Evolutionary conservation across 176 grass and related monocot species (phyloP).

Genomic region (Elaeis guineensis): DNA sequence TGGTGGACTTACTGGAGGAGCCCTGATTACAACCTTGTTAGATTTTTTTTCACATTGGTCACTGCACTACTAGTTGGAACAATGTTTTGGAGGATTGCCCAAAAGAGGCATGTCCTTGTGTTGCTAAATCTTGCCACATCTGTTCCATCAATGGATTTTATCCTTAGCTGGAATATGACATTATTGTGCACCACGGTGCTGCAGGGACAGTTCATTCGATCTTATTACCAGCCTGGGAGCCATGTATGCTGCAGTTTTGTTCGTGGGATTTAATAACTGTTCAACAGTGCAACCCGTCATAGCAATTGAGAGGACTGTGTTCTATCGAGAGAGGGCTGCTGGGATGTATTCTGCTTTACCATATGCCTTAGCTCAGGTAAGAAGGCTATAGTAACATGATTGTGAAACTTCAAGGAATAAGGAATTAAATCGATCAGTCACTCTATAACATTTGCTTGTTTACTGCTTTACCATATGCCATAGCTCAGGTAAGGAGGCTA

Average conservation of each 20-base stretch:
- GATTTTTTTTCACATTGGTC: conserved; percentile 46
- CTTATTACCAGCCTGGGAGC: conserved; percentile 44
- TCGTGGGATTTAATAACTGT: conserved; percentile 53
- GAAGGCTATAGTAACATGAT: not conserved
- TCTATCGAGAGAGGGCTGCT: conserved; percentile 60
- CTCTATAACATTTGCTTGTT: no score
- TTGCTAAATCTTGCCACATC: not conserved
- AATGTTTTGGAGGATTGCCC: conserved; percentile 79
- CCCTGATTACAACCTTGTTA: conserved; percentile 67
- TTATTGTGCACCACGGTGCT: conserved; percentile 16
- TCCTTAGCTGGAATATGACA: not conserved
- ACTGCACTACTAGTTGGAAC: conserved; percentile 48
- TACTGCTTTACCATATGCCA: conserved; percentile 61
- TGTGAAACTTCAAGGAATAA: no score
- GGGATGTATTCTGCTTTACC: conserved; percentile 80
- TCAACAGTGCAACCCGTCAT: conserved; percentile 53
- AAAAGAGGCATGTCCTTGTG: conserved; percentile 35
- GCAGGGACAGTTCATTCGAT: conserved; percentile 37
- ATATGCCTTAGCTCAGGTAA: conserved; percentile 65
- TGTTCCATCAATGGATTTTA: not conserved
- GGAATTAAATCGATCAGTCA: no score
- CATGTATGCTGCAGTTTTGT: conserved; percentile 73
- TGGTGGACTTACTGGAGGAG: conserved; percentile 79
- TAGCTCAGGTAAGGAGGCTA: conserved; percentile 44
- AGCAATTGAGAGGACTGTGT: conserved; percentile 59